Base-by-base conservation (phyloP, 805 yeast genomes). In the Cyberlindnera japonica region DNA sequence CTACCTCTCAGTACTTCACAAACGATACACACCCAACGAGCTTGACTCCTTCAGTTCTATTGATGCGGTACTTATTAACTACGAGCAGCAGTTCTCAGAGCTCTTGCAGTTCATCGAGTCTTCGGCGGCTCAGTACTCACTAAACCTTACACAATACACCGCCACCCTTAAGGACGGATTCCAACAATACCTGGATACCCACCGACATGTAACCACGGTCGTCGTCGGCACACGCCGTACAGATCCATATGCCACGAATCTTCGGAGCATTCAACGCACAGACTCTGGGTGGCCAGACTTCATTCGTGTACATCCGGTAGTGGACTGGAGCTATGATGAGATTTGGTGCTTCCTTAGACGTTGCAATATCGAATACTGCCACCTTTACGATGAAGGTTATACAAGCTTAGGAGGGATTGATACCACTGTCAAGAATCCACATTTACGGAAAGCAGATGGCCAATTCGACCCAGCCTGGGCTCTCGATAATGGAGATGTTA, bases 261-360 rank as follows among this genome's bases (percentile, higher is more conserved):
- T 91, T 33, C 46, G 65, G 20, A 70, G 74, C 33, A 73, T 86
- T 38, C 95, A 88, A 55, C 62, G 55, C 28, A 93, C 99, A 0
- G 96, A 91, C 55, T 81, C 80, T 43, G 80, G 88, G 43, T 93
- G 98, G 98, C 99, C 99, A 5, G 65, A 70, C 20, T 91, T 93
- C 57, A 63, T 81, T 47, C 64, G 99, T 36, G 68, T 90, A 5
- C 95, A 90, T 54, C 98, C 99, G 0, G 79, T 93, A 6, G 68
- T 93, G 31, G 85, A 85, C 41, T 93, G 98, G 98, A 75, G 75
- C 29, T 83, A 86, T 50, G 72, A 74, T 16, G 86, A 89, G 42
- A 71, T 93, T 3, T 93, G 99, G 99, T 77, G 77, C 49, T 90
- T 91, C 55, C 62, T 91, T 36, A 62, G 78, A 16, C 73, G 65